phyloP scores from a whole-genome alignment of 768 basidiomycete species.

The Wakefieldia striispora region DNA sequence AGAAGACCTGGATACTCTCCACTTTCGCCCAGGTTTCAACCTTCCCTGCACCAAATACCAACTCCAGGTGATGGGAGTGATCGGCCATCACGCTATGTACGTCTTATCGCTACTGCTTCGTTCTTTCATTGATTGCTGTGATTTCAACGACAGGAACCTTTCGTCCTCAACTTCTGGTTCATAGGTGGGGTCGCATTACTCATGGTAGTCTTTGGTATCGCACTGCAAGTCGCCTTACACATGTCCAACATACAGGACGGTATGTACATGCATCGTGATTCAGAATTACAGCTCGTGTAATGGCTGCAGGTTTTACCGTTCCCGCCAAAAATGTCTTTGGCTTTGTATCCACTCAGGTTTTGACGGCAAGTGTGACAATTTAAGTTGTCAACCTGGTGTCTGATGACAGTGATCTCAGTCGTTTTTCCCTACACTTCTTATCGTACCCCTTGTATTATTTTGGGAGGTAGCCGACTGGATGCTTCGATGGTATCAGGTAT shows the following conservation, averaged over 20 bases:
- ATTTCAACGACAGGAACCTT: conserved; percentile 24
- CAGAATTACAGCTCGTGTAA: not conserved
- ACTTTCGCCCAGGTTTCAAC: conserved; percentile 38
- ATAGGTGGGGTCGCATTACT: conserved; percentile 38
- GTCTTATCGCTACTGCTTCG: conserved; percentile 10
- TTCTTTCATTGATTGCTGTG: not conserved
- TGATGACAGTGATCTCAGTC: conserved; percentile 36
- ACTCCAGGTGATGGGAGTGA: conserved; percentile 33
- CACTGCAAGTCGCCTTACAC: conserved; percentile 9
- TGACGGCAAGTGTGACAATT: conserved; percentile 38
- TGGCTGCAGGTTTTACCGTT: conserved; percentile 50
- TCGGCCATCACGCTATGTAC: conserved; percentile 44
- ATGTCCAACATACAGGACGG: conserved; percentile 21
- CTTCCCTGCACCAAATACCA: conserved; percentile 50
- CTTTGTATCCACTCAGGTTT: conserved; percentile 43
- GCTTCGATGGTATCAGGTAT: conserved; percentile 57
- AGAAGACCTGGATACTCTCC: conserved; percentile 1
- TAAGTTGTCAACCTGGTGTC: not conserved
- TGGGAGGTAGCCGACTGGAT: conserved; percentile 55
- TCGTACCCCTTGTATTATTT: conserved; percentile 48
- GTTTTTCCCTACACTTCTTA: conserved; percentile 53
- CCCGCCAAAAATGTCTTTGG: conserved; percentile 48
- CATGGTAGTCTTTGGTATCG: conserved; percentile 36
- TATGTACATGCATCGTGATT: not conserved
- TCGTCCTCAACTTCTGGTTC: conserved; percentile 37